Evolutionary conservation across 148 eudicot genomes (phyloP), one percentile per base, ranked within the genome.

Genomic region (Fagopyrum tataricum): DNA sequence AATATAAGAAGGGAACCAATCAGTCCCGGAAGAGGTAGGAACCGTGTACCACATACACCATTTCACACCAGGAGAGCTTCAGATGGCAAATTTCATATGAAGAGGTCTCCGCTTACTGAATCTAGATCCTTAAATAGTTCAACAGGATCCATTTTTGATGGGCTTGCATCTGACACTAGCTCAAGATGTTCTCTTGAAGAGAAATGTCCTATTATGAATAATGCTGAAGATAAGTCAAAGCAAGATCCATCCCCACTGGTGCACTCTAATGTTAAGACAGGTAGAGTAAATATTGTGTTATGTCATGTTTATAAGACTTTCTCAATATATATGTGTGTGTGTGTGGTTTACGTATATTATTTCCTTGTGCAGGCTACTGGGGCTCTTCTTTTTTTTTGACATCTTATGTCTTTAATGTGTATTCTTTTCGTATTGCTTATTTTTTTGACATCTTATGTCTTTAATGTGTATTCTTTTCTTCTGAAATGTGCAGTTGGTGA

Each of bases 1-100:
- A 85, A 71, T 23, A 70, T 81, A 40, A 84, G 87, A 79, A 88
- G 93, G 80, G 91, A 87, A 77, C 81, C 89, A 56, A 37, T 83
- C 70, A 61, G 79, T 13, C 77, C 83, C 70, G 76, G 72, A 73
- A 84, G 77, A 72, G 73, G 76, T 21, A 76, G 67, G 49, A 48
- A 59, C 67, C 78, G 53, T 56, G 56, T 74, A 49, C 59, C 88
- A 49, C 23, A 66, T 7, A 87, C 79, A 81, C 79, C 83, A 79
- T 72, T 85, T 79, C 87, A 84, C 59, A 15, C 74, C 44, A 72
- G 82, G 78, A 88, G 80, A 78, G 75, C 73, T 79, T 87, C 89
- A 39, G 73, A 66, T 67, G 69, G 62, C 58, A 79, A 76, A 74
- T 72, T 73, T 75, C 87, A 85, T 69, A 43, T 71, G 59, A 83